These are phyloP conservation scores for Lineolata rhizophorae DNA, from an alignment of 495 filamentous ascomycete genomes.

Conservation along the genomic window DNA sequence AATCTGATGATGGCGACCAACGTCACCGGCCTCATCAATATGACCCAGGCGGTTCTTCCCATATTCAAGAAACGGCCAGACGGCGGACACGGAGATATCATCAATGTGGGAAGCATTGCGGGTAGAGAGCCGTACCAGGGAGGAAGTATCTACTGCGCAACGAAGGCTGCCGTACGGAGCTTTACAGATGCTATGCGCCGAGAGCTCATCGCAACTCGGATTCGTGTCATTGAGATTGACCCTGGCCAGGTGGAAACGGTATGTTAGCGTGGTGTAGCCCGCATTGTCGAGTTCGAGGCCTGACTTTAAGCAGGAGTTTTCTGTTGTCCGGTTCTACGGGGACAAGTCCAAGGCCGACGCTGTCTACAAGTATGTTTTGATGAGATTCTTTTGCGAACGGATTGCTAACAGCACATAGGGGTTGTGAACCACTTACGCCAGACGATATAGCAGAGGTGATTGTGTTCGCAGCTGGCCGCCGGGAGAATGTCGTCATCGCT, in stretches of 20 bases:
- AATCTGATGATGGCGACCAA: constrained; percentile 80
- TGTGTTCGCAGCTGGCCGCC: constrained; percentile 70
- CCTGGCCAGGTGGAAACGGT: constrained; percentile 94
- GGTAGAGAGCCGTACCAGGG: constrained; percentile 79
- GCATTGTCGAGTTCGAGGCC: not conserved
- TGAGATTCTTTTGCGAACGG: constrained; percentile 4
- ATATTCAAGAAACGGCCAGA: constrained; percentile 63
- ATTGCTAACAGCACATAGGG: constrained; percentile 24
- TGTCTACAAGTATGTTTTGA: constrained; percentile 58
- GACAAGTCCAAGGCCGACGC: constrained; percentile 90
- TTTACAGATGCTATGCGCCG: constrained; percentile 80
- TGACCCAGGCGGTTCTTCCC: constrained; percentile 81
- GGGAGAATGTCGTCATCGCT: constrained; percentile 89
- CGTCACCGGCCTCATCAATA: constrained; percentile 83
- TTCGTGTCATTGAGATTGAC: constrained; percentile 80
- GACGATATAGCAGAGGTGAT: constrained; percentile 91
- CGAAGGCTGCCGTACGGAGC: constrained; percentile 74
- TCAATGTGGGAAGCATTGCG: constrained; percentile 92
- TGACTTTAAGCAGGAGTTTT: constrained; percentile 47
- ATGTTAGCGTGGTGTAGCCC: constrained; percentile 8
- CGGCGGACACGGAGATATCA: constrained; percentile 76
- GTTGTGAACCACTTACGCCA: constrained; percentile 75
- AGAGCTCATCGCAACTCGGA: constrained; percentile 71
- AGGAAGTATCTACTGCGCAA: constrained; percentile 90
- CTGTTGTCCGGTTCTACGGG: constrained; percentile 75